These are phyloP conservation scores for Lentinula aciculospora DNA, from an alignment of 768 basidiomycete genomes.

Conservation along the genomic window DNA sequence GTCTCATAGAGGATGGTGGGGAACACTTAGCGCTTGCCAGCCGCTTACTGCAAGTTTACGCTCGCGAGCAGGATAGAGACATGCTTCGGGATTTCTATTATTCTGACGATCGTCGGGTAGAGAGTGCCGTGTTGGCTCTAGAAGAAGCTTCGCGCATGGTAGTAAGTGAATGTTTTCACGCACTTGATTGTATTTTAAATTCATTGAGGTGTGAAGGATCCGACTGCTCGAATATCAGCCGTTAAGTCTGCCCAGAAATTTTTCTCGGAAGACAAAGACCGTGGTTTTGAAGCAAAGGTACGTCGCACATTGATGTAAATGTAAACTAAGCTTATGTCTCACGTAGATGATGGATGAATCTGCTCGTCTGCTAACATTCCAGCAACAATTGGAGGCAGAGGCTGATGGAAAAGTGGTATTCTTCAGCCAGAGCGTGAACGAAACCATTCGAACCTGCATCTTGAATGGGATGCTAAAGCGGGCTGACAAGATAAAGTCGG, in stretches of 20 bases:
- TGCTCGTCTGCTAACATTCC: slow-evolving; percentile 64
- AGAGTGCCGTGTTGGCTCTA: slow-evolving; percentile 84
- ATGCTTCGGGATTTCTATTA: slow-evolving; percentile 97
- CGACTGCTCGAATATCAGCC: slow-evolving; percentile 58
- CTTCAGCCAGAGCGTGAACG: slow-evolving; percentile 81
- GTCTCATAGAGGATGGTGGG: slow-evolving; percentile 88
- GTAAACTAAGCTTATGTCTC: background rate
- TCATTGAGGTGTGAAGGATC: slow-evolving; percentile 48
- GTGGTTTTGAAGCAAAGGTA: slow-evolving; percentile 86
- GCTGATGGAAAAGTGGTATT: slow-evolving; percentile 71
- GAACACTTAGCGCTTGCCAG: slow-evolving; percentile 67
- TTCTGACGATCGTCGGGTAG: slow-evolving; percentile 91
- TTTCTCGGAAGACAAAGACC: slow-evolving; percentile 93
- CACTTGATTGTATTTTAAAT: background rate
- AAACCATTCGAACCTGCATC: slow-evolving; percentile 77
- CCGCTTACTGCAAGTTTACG: slow-evolving; percentile 83
- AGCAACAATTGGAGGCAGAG: slow-evolving; percentile 88
- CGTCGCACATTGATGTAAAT: slow-evolving; percentile 6
- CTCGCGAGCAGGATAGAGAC: slow-evolving; percentile 82
- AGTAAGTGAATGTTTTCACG: slow-evolving; percentile 30
- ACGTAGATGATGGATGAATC: slow-evolving; percentile 88
- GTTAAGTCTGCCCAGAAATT: slow-evolving; percentile 86
- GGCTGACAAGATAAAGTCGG: slow-evolving; percentile 83
- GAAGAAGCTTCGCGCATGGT: slow-evolving; percentile 70
- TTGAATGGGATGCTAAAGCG: slow-evolving; percentile 77